A percentile compares a stretch with the other conserved stretches of the same genome.
Evolutionary conservation across 495 filamentous ascomycete species (phyloP).

Genomic region (Neurospora sublineolata): DNA sequence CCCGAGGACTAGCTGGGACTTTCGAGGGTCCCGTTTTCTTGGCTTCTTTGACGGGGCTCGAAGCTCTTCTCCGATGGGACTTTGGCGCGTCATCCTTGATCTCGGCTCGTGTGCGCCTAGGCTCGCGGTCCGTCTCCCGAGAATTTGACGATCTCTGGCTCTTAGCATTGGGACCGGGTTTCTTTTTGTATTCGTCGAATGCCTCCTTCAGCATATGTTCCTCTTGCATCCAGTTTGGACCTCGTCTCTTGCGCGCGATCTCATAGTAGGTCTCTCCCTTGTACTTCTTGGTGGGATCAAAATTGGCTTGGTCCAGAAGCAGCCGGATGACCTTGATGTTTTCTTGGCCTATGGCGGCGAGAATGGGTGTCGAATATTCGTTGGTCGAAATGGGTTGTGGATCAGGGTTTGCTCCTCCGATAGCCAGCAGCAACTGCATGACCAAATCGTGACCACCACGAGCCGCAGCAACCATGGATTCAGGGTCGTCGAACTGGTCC

Average conservation of each 20-base stretch:
- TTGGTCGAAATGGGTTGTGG: slow-evolving; percentile 47
- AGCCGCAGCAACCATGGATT: slow-evolving; percentile 81
- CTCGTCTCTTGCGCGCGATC: slow-evolving; percentile 66
- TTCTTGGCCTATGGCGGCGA: slow-evolving; percentile 84
- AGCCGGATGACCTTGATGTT: slow-evolving; percentile 73
- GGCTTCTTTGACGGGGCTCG: slow-evolving; percentile 36
- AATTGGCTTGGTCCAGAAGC: slow-evolving; percentile 63
- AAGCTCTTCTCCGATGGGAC: slow-evolving; percentile 34
- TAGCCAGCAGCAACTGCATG: slow-evolving; percentile 71
- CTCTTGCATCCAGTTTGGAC: slow-evolving; percentile 84
- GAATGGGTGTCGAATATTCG: slow-evolving; percentile 76
- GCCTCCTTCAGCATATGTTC: slow-evolving; percentile 68
- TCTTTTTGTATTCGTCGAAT: slow-evolving; percentile 52
- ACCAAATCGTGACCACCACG: slow-evolving; percentile 82
- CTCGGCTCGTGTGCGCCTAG: slow-evolving; percentile 36
- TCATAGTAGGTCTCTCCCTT: slow-evolving; percentile 72
- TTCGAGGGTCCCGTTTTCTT: slow-evolving; percentile 26
- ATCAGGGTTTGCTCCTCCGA: slow-evolving; percentile 69
- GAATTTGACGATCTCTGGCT: slow-evolving; percentile 40
- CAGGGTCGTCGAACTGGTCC: slow-evolving; percentile 57
- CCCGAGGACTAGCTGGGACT: slow-evolving; percentile 28
- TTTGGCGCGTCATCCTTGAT: slow-evolving; percentile 27
- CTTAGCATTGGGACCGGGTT: slow-evolving; percentile 30
- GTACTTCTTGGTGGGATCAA: slow-evolving; percentile 63
- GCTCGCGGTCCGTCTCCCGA: slow-evolving; percentile 47